Conservation (phyloP, 129 eudicot species). For the Flaveria robusta region DNA sequence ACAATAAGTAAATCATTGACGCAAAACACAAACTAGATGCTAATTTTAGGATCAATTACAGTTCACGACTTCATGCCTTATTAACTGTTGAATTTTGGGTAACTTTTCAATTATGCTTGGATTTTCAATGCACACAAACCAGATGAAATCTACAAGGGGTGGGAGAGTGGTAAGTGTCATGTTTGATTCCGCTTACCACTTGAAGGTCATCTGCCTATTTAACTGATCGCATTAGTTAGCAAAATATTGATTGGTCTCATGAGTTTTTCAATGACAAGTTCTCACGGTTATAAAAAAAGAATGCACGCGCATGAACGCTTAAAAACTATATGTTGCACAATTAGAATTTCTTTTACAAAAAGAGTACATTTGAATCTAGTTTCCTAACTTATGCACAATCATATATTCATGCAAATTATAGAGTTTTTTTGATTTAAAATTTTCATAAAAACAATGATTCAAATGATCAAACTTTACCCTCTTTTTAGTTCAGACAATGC, state of each 20-base stretch:
- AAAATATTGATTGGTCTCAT: too few relatives aligned
- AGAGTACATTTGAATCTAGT: background rate
- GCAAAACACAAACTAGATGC: background rate
- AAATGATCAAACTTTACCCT: background rate
- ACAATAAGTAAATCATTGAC: too few relatives aligned
- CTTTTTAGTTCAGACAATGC: background rate
- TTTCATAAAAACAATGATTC: conserved; percentile 7
- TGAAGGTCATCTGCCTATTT: too few relatives aligned
- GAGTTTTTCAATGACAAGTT: background rate
- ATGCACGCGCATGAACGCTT: background rate
- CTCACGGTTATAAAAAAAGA: background rate
- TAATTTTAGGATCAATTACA: background rate
- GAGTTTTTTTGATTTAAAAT: background rate
- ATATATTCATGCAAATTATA: conserved; percentile 4
- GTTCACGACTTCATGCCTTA: conserved; percentile 2
- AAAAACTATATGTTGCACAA: conserved; percentile 5
- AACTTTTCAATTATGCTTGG: conserved; percentile 1
- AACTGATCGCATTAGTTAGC: too few relatives aligned
- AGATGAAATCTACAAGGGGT: too few relatives aligned
- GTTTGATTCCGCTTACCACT: too few relatives aligned
- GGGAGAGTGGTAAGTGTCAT: too few relatives aligned
- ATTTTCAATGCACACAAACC: background rate
- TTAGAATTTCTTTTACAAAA: background rate
- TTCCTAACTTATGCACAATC: conserved; percentile 16
- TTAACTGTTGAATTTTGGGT: background rate